Evolutionary conservation across 257 asterid genomes (phyloP), one percentile per base, ranked within the genome.

Genomic region (Solanum dulcamara): DNA sequence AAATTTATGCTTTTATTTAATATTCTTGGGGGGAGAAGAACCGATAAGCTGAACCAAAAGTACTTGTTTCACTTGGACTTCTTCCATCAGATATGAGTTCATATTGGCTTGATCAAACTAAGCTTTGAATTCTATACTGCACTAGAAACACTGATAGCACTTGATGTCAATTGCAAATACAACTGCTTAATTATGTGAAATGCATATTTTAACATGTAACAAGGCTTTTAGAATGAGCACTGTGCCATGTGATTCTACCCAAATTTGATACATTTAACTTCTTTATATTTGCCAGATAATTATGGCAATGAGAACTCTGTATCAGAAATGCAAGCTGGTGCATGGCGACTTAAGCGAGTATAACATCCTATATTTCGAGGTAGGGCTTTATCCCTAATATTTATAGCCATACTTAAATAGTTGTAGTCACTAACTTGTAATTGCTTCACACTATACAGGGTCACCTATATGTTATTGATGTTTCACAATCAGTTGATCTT

Each of bases 321-420:
- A 97, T 87, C 98, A 93, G 89, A 97, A 95, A 86, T 97, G 98
- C 93, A 97, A 95, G 92, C 93, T 95, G 70, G 99, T 97, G 81
- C 99, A 97, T 30, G 99, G 98, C 81, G 99, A 97, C 85, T 94
- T 97, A 22, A 97, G 98, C 70, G 99, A 97, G 89, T 97, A 97
- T 84, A 97, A 95, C 85, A 94, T 95, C 84, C 98, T 97, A 38
- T 92, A 94, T 87, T 94, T 30, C 85, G 98, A 97, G 96, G 99
- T 92, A 82, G 88, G 85, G 75, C 66, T 83, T 82, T 42, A 15
- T n/a, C 53, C 28, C 85, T 68, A 12, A 12, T 48, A 35, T 57
- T 10, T 37, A 26, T 86, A 32, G n/a, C 40, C 22, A 50, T 30
- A 72, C 42, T 48, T 48, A 9, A 38, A 50, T 48, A 48, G 3